Conservation (phyloP, 306 rosid genomes). For the Clitoria ternatea region DNA sequence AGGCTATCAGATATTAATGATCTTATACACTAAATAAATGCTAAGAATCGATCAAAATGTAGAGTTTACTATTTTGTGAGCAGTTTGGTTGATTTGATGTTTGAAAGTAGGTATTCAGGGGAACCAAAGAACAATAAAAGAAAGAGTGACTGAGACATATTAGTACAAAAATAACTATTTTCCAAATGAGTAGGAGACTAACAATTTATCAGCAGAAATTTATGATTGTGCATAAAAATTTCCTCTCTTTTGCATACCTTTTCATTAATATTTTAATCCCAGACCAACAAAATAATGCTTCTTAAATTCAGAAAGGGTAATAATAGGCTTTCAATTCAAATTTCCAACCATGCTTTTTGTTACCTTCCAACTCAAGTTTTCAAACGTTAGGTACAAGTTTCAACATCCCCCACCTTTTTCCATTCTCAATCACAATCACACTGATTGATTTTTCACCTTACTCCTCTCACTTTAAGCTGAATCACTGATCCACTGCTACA, state of each 20-base stretch:
- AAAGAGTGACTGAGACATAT: background rate
- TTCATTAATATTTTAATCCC: background rate
- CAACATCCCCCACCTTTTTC: slow-evolving; percentile 33
- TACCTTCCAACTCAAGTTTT: slow-evolving; percentile 42
- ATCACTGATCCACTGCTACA: slow-evolving; percentile 8
- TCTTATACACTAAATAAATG: background rate
- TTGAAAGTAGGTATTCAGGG: background rate
- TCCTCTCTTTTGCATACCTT: background rate
- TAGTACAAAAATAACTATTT: background rate
- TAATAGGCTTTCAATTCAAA: background rate
- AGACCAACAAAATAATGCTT: slow-evolving; percentile 13
- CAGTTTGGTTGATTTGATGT: background rate
- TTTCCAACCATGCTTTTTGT: slow-evolving; percentile 23
- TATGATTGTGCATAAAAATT: background rate
- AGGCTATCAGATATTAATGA: too few species aligned
- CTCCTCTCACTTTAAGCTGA: slow-evolving; percentile 26
- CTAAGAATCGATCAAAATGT: background rate
- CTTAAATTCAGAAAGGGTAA: background rate
- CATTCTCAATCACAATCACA: slow-evolving; percentile 31
- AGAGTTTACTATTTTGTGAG: background rate
- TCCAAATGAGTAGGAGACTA: background rate
- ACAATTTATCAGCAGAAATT: background rate
- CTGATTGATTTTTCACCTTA: slow-evolving; percentile 43
- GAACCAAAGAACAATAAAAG: background rate
- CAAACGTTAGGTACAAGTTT: slow-evolving; percentile 41